Percentiles rank a stretch among this genome's conserved stretches.
Evolutionary conservation across 306 rosid species (phyloP).

Genomic region (Inga laurina): DNA sequence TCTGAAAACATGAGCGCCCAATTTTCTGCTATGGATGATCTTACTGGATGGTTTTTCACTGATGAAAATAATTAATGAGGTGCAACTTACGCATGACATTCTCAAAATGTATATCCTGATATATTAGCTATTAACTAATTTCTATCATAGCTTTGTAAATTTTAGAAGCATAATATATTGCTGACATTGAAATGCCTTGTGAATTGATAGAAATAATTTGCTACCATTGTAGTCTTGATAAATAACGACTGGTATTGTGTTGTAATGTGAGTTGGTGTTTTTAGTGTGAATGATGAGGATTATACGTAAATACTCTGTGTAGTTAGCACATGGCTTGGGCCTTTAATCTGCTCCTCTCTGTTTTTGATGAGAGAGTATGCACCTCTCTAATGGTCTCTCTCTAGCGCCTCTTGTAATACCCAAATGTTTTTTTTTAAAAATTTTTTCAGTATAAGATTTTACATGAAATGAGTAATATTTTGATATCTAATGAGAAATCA

Average conservation of each 20-base stretch:
- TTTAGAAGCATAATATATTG: constrained; percentile 28
- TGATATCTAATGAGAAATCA: no score
- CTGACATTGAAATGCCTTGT: constrained; percentile 36
- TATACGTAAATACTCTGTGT: no score
- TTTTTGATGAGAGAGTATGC: no score
- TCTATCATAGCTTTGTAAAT: constrained; percentile 40
- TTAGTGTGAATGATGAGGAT: no score
- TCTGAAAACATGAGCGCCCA: constrained; percentile 64
- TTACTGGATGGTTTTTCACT: constrained; percentile 53
- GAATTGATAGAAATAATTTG: constrained; percentile 32
- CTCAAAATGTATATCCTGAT: constrained; percentile 36
- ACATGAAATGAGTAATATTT: no score
- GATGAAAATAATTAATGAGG: constrained; percentile 41
- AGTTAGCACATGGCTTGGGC: no score
- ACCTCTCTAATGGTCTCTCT: no score
- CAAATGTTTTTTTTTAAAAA: no score
- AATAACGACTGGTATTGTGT: constrained; percentile 28
- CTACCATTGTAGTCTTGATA: constrained; percentile 37
- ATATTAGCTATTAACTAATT: constrained; percentile 28
- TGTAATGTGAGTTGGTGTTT: no score
- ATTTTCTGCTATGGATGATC: constrained; percentile 69
- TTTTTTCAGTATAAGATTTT: no score
- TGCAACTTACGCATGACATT: constrained; percentile 25
- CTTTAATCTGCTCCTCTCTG: no score
- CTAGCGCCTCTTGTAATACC: no score